A percentile compares a stretch with the other conserved stretches of the same genome.
These are phyloP conservation scores for Aspergillus wentii DNA, from an alignment of 495 filamentous ascomycete genomes.

Conservation along the genomic window DNA sequence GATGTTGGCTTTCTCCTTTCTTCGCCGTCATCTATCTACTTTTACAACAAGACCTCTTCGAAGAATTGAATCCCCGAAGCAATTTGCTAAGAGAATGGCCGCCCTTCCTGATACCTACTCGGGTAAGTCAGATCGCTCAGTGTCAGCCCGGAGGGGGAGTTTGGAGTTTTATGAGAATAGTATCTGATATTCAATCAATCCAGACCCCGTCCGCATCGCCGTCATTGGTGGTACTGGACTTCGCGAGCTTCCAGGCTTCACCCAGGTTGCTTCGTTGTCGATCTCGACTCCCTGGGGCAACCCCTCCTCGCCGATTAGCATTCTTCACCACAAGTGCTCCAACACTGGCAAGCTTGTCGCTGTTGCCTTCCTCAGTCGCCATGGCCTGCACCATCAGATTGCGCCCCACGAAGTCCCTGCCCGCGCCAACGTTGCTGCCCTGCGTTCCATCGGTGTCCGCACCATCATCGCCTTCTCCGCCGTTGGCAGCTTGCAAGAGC, in stretches of 20 bases:
- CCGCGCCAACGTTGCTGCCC: constrained; percentile 92
- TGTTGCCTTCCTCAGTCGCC: constrained; percentile 90
- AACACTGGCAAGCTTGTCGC: constrained; percentile 53
- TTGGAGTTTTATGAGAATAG: not conserved
- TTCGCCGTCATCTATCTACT: constrained; percentile 23
- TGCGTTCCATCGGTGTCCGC: constrained; percentile 83
- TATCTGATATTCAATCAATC: constrained; percentile 1
- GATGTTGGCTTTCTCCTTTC: constrained; percentile 12
- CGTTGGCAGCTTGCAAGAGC: constrained; percentile 86
- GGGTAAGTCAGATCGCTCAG: constrained; percentile 28
- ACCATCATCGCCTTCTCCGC: constrained; percentile 91
- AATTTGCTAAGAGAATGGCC: constrained; percentile 46
- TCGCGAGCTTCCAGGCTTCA: constrained; percentile 65
- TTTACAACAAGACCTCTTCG: constrained; percentile 22
- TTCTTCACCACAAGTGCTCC: constrained; percentile 75
- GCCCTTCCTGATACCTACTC: constrained; percentile 52
- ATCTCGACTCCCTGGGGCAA: constrained; percentile 83
- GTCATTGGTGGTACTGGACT: constrained; percentile 97
- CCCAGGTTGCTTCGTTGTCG: constrained; percentile 69
- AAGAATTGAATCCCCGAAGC: constrained; percentile 30
- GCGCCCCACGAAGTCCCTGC: constrained; percentile 88
- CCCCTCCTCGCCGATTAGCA: constrained; percentile 84
- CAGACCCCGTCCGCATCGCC: constrained; percentile 80
- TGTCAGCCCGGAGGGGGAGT: not conserved
- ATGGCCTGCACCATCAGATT: constrained; percentile 81